phyloP scores from a whole-genome alignment of 441 rosid genomes.

The Cnidoscolus chayamansa region DNA sequence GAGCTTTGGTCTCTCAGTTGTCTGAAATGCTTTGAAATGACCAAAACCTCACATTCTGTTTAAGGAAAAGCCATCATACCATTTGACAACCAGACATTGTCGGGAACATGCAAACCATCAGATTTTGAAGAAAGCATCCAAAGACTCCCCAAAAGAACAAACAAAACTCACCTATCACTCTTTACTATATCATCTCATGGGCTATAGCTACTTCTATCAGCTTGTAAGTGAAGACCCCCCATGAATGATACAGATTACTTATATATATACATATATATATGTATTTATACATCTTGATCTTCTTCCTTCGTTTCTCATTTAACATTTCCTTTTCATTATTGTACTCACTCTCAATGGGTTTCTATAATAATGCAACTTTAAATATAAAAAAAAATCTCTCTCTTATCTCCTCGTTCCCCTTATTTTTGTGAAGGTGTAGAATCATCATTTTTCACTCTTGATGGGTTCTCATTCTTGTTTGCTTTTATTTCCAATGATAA shows the following conservation, averaged over 20 bases:
- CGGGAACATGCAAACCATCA: slow-evolving; percentile 88
- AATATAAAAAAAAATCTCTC: slow-evolving; percentile 11
- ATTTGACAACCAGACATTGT: slow-evolving; percentile 66
- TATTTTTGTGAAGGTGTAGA: neutral
- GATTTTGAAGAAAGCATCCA: slow-evolving; percentile 52
- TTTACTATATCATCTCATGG: neutral
- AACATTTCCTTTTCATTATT: slow-evolving; percentile 27
- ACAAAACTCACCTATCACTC: neutral
- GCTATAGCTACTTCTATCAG: neutral
- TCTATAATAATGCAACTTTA: slow-evolving; percentile 18
- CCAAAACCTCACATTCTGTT: slow-evolving; percentile 49
- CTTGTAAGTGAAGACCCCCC: slow-evolving; percentile 2
- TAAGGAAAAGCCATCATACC: slow-evolving; percentile 73
- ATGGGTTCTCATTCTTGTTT: neutral
- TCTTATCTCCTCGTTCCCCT: neutral
- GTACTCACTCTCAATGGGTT: slow-evolving; percentile 13
- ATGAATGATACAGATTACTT: slow-evolving; percentile 20
- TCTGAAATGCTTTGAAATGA: slow-evolving; percentile 50
- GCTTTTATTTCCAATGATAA: neutral
- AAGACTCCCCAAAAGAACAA: neutral
- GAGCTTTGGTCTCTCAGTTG: slow-evolving; percentile 36
- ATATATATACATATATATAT: neutral
- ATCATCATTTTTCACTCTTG: neutral
- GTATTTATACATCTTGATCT: neutral
- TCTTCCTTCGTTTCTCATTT: slow-evolving; percentile 10